These are phyloP conservation scores for Backusella parvicylindrica DNA, from an alignment of 192 early-diverging fungal species.

Conservation along the genomic window DNA sequence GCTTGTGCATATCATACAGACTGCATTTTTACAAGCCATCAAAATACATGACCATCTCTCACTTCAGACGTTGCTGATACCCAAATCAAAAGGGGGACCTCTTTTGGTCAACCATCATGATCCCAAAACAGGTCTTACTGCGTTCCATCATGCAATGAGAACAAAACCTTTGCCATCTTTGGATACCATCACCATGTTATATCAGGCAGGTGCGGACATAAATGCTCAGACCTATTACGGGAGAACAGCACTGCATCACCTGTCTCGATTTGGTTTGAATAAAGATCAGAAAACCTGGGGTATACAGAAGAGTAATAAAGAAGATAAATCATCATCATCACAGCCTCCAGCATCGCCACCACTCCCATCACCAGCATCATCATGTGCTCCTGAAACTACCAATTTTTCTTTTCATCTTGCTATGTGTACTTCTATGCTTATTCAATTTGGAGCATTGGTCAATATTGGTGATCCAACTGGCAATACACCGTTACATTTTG, in stretches of 20 bases:
- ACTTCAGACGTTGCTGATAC: conserved; percentile 46
- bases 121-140: conserved; percentile 54
- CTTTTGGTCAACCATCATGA: conserved; percentile 46
- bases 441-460: conserved; percentile 43
- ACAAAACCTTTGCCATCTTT: conserved; percentile 51
- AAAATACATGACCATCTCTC: conserved; percentile 52
- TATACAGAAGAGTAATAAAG: conserved; percentile 25
- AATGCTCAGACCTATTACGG: conserved; percentile 53
- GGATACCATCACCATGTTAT: conserved; percentile 48
- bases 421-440: conserved; percentile 41
- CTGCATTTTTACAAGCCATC: conserved; percentile 54
- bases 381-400: not conserved
- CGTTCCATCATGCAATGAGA: conserved; percentile 57
- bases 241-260: conserved; percentile 49
- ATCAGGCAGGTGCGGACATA: conserved; percentile 50
- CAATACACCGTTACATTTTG: conserved; percentile 52
- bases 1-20: conserved; percentile 38
- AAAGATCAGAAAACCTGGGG: conserved; percentile 31
- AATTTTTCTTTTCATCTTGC: conserved; percentile 32
- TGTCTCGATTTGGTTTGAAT: conserved; percentile 44
- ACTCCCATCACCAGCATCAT: not conserved
- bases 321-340: not conserved
- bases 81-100: not conserved
- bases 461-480: conserved; percentile 43
- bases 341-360: not conserved